Percentiles rank a stretch among this genome's conserved stretches.
These are phyloP conservation scores for Botrytis aclada DNA, from an alignment of 2,329 filamentous ascomycete genomes.

Conservation along the genomic window DNA sequence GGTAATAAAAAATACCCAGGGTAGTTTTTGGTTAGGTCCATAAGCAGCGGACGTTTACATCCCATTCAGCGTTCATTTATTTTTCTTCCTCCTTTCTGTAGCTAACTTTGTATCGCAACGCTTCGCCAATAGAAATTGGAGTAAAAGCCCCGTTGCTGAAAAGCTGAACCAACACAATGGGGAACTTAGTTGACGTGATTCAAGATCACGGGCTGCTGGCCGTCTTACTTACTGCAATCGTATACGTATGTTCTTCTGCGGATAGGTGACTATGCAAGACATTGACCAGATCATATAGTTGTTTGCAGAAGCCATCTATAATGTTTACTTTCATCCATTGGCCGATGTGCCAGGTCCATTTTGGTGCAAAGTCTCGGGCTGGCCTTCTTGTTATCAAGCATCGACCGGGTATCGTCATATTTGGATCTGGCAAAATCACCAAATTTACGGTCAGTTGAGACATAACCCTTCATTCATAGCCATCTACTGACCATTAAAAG, in stretches of 20 bases:
- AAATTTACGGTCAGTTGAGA: conserved; percentile 42
- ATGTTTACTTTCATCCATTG: conserved; percentile 22
- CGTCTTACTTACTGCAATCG: not conserved
- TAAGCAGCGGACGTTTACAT: not conserved
- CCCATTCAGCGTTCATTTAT: not conserved
- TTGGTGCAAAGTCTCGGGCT: conserved; percentile 33
- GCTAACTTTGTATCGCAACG: not conserved
- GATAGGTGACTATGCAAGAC: not conserved
- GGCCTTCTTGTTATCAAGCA: conserved; percentile 35
- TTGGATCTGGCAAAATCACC: conserved; percentile 35
- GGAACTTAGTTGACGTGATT: not conserved
- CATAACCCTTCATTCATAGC: not conserved
- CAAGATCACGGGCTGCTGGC: not conserved
- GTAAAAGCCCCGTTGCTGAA: not conserved
- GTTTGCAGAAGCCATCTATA: conserved; percentile 10
- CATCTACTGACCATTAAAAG: not conserved
- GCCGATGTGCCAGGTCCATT: conserved; percentile 24
- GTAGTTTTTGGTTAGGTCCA: not conserved
- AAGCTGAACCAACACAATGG: not conserved
- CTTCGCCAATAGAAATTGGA: not conserved
- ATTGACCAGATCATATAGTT: not conserved
- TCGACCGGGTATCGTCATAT: conserved; percentile 38
- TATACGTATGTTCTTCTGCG: not conserved
- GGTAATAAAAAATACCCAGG: not conserved
- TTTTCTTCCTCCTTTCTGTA: not conserved